phyloP scores from a whole-genome alignment of 495 filamentous ascomycete species.

The Penicillium waksmanii region DNA sequence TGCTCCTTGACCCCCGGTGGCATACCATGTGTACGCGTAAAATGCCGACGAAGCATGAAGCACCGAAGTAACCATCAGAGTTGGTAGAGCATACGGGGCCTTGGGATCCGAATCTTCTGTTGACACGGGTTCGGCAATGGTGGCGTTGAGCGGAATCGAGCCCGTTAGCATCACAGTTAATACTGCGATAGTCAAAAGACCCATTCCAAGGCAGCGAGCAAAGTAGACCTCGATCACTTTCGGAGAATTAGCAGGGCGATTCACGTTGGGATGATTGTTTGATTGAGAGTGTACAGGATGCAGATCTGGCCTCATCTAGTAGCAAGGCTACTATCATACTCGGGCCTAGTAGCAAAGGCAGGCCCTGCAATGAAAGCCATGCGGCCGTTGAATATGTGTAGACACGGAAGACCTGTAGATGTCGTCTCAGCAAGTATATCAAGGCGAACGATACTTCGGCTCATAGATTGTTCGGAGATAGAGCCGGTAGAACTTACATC shows the following conservation, averaged over 20 bases:
- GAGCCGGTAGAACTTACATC: constrained; percentile 17
- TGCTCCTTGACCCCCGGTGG: constrained; percentile 49
- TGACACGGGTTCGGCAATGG: constrained; percentile 43
- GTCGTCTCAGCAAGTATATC: neutral
- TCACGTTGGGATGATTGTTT: neutral
- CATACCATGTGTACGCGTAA: constrained; percentile 69
- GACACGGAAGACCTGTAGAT: constrained; percentile 60
- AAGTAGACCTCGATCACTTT: constrained; percentile 74
- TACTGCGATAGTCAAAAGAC: constrained; percentile 65
- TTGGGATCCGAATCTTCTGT: constrained; percentile 56
- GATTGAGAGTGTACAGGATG: constrained; percentile 49
- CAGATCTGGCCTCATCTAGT: constrained; percentile 57
- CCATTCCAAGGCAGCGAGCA: constrained; percentile 68
- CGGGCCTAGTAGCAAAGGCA: constrained; percentile 66
- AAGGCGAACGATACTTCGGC: neutral
- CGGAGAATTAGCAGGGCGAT: constrained; percentile 3
- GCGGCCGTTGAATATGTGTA: constrained; percentile 68
- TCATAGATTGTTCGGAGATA: neutral
- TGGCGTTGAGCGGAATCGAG: constrained; percentile 68
- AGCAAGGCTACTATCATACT: constrained; percentile 67
- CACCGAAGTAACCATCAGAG: constrained; percentile 63
- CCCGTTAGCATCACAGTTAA: constrained; percentile 73
- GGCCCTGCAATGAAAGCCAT: constrained; percentile 70
- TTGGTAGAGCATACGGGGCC: constrained; percentile 70
- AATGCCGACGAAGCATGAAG: constrained; percentile 68